Conservation (phyloP, 2,329 filamentous ascomycete species). For the Calonectria pauciramosa region DNA sequence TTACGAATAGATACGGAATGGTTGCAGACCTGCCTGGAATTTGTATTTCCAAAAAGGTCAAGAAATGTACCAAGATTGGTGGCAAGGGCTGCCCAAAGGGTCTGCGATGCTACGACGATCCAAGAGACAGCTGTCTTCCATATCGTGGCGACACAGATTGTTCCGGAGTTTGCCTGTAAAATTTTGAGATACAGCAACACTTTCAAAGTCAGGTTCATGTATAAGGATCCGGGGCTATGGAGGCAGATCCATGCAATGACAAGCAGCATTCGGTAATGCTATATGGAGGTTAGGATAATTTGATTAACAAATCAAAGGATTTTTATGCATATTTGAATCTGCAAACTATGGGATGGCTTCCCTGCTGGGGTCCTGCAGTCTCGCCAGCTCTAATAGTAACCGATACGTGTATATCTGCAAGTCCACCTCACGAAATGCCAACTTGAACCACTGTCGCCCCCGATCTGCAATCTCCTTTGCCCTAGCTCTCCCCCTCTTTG, state of each 20-base stretch:
- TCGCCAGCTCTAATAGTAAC: not conserved
- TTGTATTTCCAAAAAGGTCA: not conserved
- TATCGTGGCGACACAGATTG: not conserved
- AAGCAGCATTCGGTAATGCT: not conserved
- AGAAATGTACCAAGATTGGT: not conserved
- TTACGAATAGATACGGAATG: not conserved
- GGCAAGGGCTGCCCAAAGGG: not conserved
- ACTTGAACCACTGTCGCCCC: not conserved
- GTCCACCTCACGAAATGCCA: not conserved
- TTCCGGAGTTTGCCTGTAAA: not conserved
- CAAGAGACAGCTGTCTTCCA: not conserved
- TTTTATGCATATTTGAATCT: too few species aligned
- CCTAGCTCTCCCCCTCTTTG: not conserved
- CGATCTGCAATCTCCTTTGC: not conserved
- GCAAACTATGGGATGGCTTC: not conserved
- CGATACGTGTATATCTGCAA: not conserved
- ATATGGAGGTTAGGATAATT: not conserved
- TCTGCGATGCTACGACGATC: not conserved
- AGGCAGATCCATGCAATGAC: not conserved
- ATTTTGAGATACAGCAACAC: fast-evolving
- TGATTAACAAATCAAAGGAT: not conserved
- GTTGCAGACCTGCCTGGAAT: not conserved
- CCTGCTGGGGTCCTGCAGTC: not conserved
- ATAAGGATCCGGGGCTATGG: not conserved
- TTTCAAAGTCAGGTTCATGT: not conserved